phyloP scores from a whole-genome alignment of 345 rosid genomes.

The Eucalyptus virginea region DNA sequence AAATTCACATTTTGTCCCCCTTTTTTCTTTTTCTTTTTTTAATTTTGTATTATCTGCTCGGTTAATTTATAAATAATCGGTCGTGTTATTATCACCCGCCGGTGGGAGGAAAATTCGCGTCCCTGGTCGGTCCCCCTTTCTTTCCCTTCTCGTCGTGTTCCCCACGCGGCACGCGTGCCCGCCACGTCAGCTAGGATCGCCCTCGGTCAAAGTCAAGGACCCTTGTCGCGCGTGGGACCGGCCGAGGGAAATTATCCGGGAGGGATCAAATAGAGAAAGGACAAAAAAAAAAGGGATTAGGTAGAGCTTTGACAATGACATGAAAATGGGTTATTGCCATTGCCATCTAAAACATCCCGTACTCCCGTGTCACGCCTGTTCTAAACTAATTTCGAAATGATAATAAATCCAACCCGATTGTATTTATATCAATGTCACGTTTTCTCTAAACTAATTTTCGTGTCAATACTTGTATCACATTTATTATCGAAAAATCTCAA shows the following conservation, averaged over 20 bases:
- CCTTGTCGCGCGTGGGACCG: neutral
- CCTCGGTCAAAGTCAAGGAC: neutral
- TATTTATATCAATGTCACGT: neutral
- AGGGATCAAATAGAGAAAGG: neutral
- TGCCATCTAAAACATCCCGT: neutral
- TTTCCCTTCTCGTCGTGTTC: neutral
- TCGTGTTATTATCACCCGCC: neutral
- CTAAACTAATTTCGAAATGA: no score
- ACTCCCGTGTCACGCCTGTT: no score
- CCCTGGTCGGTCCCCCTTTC: neutral
- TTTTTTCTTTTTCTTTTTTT: no score
- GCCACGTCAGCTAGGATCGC: neutral
- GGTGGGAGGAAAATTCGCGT: neutral
- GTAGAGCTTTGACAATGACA: neutral
- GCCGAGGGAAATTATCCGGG: neutral
- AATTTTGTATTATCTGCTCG: neutral
- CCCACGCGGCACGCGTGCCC: neutral
- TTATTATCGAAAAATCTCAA: neutral
- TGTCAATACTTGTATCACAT: neutral
- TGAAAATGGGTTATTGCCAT: neutral
- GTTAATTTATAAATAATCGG: neutral
- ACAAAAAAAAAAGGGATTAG: neutral
- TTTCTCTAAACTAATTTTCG: neutral
- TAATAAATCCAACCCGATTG: rapidly evolving
- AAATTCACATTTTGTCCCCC: neutral